Percentiles rank a stretch among this genome's conserved stretches.
Evolutionary conservation across 805 yeast genomes (phyloP).

Genomic region (Jamesozyma lodderae): DNA sequence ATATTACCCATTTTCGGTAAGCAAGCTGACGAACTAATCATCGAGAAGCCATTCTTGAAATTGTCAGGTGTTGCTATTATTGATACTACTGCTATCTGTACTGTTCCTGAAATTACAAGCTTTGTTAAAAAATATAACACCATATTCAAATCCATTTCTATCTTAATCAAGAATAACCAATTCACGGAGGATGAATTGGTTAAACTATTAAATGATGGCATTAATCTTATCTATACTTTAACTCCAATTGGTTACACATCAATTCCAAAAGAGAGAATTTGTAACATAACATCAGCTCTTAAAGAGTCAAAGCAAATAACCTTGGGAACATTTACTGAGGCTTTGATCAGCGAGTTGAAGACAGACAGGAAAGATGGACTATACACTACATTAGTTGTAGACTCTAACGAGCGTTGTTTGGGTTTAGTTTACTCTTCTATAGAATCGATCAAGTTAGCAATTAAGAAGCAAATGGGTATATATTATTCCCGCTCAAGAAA

Average conservation of each 20-base stretch:
- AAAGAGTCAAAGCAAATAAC: constrained; percentile 11
- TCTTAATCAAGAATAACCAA: constrained; percentile 15
- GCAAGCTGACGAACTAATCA: constrained; percentile 8
- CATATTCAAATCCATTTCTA: constrained; percentile 20
- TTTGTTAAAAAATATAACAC: constrained; percentile 10
- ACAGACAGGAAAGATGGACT: constrained; percentile 86
- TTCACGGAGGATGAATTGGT: constrained; percentile 38
- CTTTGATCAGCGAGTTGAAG: constrained; percentile 36
- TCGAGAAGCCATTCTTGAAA: constrained; percentile 16
- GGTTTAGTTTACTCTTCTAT: constrained; percentile 88
- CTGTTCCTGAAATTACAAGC: constrained; percentile 12
- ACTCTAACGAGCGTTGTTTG: constrained; percentile 56
- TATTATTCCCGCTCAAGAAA: constrained; percentile 82
- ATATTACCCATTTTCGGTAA: constrained; percentile 30
- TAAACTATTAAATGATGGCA: constrained; percentile 54
- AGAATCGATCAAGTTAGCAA: constrained; percentile 74
- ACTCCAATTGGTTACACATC: constrained; percentile 20
- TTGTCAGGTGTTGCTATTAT: constrained; percentile 24
- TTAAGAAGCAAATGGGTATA: constrained; percentile 76
- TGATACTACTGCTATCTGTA: constrained; percentile 16
- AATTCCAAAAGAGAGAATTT: constrained; percentile 43
- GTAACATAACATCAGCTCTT: constrained; percentile 6
- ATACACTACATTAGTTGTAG: constrained; percentile 75
- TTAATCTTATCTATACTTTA: constrained; percentile 34
- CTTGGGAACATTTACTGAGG: constrained; percentile 11